Evolutionary conservation across 2,329 filamentous ascomycete species (phyloP).

Genomic region (Colletotrichum chlorophyti): DNA sequence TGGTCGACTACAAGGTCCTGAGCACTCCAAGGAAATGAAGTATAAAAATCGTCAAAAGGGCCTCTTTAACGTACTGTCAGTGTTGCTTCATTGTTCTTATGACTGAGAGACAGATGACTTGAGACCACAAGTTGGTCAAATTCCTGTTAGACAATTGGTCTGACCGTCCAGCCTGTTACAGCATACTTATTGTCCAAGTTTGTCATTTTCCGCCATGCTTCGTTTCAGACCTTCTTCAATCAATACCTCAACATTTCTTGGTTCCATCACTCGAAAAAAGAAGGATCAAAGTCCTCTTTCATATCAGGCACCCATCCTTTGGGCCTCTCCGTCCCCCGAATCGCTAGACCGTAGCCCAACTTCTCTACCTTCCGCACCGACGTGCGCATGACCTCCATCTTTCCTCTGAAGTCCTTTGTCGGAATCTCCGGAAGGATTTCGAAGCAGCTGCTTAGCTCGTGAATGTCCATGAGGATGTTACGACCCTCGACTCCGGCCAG

Average conservation of each 20-base stretch:
- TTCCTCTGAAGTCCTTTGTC: constrained; percentile 70
- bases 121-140: too few relatives aligned
- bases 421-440: constrained; percentile 72
- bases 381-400: constrained; percentile 84
- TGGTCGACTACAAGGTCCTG: too few relatives aligned
- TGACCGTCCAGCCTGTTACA: too few relatives aligned
- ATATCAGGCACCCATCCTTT: constrained; percentile 91
- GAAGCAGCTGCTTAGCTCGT: constrained; percentile 77
- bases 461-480: constrained; percentile 81
- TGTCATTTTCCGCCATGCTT: not conserved
- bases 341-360: constrained; percentile 84
- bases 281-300: constrained; percentile 35
- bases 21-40: too few relatives aligned
- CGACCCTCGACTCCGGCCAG: constrained; percentile 48
- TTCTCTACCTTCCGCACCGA: constrained; percentile 95
- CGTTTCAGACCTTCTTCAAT: too few relatives aligned
- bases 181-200: not conserved
- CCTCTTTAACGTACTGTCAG: too few relatives aligned
- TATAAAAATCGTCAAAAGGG: too few relatives aligned
- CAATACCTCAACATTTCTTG: accelerated
- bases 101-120: too few relatives aligned
- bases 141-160: too few relatives aligned
- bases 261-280: not conserved
- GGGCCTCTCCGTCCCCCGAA: constrained; percentile 86
- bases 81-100: too few relatives aligned